phyloP scores from a whole-genome alignment of 73 alveolate species.

The Symbiodinium natans region DNA sequence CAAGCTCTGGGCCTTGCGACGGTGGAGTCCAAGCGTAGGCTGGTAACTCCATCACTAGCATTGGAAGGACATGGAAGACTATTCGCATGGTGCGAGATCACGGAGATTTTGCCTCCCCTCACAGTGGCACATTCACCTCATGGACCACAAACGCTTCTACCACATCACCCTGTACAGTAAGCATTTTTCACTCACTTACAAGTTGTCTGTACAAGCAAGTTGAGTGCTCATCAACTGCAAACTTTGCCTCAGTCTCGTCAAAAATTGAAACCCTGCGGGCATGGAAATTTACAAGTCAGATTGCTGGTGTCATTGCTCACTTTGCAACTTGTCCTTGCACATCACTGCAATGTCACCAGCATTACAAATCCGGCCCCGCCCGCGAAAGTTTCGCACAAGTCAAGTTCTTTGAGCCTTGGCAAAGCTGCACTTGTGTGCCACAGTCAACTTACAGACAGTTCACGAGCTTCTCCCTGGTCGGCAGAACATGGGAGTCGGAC shows the following conservation, averaged over 20 bases:
- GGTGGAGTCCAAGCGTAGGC: too few relatives aligned
- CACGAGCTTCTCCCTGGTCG: background rate
- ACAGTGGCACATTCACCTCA: too few relatives aligned
- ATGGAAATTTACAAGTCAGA: background rate
- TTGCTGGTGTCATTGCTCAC: background rate
- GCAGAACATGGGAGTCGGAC: background rate
- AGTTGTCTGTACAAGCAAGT: background rate
- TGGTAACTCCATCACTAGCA: too few relatives aligned
- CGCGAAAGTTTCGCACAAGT: background rate
- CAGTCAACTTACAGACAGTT: background rate
- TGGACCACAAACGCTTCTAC: too few relatives aligned
- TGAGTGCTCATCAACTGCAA: background rate
- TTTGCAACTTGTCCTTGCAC: background rate
- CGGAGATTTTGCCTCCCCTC: too few relatives aligned
- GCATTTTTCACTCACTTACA: too few relatives aligned
- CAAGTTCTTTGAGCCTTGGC: background rate
- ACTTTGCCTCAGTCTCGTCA: background rate
- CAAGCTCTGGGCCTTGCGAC: too few relatives aligned
- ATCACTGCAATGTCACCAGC: background rate
- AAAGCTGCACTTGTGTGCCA: slow-evolving; percentile 8
- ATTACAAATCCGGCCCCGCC: slow-evolving; percentile 6
- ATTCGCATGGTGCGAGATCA: too few relatives aligned
- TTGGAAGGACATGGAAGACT: too few relatives aligned
- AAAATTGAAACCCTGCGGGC: background rate
- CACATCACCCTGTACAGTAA: too few relatives aligned